phyloP scores from a whole-genome alignment of 1,284 basidiomycete species.

The Leccinum fuscescens region DNA sequence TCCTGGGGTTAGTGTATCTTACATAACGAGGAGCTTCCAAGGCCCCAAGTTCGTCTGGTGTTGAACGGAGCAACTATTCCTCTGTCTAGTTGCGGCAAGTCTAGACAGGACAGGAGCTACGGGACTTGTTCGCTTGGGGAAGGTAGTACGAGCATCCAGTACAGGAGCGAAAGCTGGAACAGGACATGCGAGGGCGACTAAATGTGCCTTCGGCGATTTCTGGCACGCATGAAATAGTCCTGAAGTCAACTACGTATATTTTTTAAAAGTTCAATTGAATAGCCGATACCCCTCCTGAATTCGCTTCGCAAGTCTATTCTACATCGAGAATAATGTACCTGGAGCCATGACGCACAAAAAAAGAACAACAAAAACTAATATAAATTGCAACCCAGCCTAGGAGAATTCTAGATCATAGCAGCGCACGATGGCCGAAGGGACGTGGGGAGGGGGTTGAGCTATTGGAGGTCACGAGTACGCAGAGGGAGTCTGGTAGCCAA shows the following conservation, averaged over 20 bases:
- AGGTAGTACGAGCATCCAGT: conserved; percentile 31
- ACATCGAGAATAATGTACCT: conserved; percentile 28
- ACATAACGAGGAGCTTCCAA: conserved; percentile 22
- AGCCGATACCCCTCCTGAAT: neutral
- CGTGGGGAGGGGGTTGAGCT: conserved; percentile 39
- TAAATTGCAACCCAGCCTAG: conserved; percentile 25
- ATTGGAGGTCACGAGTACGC: conserved; percentile 43
- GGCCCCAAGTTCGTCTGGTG: conserved; percentile 44
- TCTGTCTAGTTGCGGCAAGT: conserved; percentile 33
- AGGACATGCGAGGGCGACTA: conserved; percentile 34
- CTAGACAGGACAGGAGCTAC: conserved; percentile 29
- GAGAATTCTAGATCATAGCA: conserved; percentile 55
- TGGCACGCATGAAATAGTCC: neutral
- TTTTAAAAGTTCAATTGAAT: neutral
- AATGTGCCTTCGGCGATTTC: neutral
- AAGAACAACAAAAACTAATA: conserved; percentile 12
- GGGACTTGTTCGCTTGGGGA: conserved; percentile 44
- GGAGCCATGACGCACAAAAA: conserved; percentile 9
- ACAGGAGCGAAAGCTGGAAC: conserved; percentile 39
- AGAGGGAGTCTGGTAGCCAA: conserved; percentile 64
- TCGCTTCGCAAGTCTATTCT: conserved; percentile 26
- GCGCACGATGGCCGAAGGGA: conserved; percentile 57
- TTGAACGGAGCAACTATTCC: conserved; percentile 45
- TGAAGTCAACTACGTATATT: neutral
- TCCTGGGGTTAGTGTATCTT: no score